These are phyloP conservation scores for Hypomontagnella submonticulosa DNA, from an alignment of 495 filamentous ascomycete species.

Conservation along the genomic window DNA sequence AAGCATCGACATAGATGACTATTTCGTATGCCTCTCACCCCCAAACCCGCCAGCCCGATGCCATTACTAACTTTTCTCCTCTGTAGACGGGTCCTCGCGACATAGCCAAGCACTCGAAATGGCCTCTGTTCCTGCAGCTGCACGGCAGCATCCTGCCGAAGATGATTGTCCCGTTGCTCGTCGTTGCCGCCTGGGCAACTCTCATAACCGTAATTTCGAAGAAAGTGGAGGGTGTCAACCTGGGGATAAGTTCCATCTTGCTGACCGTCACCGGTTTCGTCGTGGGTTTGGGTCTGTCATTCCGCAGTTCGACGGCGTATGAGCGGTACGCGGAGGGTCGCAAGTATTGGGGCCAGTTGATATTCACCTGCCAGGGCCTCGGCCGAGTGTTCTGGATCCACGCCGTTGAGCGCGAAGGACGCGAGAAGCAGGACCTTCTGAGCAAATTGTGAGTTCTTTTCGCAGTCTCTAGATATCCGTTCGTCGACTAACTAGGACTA, in stretches of 20 bases:
- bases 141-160: conserved; percentile 84
- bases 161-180: conserved; percentile 78
- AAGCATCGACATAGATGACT: conserved; percentile 60
- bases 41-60: background rate
- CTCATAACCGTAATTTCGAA: conserved; percentile 71
- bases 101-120: conserved; percentile 80
- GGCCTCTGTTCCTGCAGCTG: conserved; percentile 81
- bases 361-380: conserved; percentile 76
- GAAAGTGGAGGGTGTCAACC: conserved; percentile 62
- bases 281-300: conserved; percentile 82
- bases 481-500: conserved; percentile 41
- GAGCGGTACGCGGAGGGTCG: conserved; percentile 83
- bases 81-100: conserved; percentile 71
- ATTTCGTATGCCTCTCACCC: conserved; percentile 58
- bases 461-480: background rate
- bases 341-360: conserved; percentile 80
- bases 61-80: conserved; percentile 15
- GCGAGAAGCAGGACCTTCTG: conserved; percentile 74
- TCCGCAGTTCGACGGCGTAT: conserved; percentile 87
- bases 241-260: conserved; percentile 74
- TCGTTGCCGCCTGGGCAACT: conserved; percentile 76
- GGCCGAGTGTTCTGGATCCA: conserved; percentile 85
- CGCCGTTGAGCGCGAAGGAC: conserved; percentile 68
- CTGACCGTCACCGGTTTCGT: conserved; percentile 92
- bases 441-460: conserved; percentile 60